Percentiles rank a stretch among this genome's conserved stretches.
Evolutionary conservation across 441 rosid genomes (phyloP).

Genomic region (Mallotus repandus): DNA sequence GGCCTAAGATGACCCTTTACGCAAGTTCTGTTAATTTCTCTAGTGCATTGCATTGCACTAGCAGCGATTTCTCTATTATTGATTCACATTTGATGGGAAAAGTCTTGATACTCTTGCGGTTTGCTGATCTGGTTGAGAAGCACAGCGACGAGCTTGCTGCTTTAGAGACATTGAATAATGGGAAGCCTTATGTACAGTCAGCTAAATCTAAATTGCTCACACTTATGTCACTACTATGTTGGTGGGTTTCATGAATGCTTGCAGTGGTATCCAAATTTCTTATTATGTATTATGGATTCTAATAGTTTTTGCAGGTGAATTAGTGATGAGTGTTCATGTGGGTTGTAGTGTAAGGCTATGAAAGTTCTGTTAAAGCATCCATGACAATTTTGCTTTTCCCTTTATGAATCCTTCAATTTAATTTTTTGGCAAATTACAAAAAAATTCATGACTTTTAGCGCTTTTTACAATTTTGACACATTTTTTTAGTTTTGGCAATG

Average conservation of each 20-base stretch:
- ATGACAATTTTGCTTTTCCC: too few relatives aligned
- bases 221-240: conserved; percentile 75
- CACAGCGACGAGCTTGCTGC: conserved; percentile 74
- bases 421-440: too few relatives aligned
- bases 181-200: conserved; percentile 77
- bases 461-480: too few relatives aligned
- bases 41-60: not conserved
- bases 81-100: conserved; percentile 31
- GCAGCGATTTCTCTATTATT: not conserved
- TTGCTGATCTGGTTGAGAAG: conserved; percentile 83
- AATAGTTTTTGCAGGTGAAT: not conserved
- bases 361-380: too few relatives aligned
- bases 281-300: not conserved
- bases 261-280: not conserved
- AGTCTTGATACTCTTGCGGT: conserved; percentile 65
- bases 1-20: conserved; percentile 71
- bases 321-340: too few relatives aligned
- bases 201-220: conserved; percentile 55
- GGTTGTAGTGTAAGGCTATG: too few relatives aligned
- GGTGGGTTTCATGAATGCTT: conserved; percentile 38
- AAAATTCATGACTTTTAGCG: too few relatives aligned
- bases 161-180: conserved; percentile 82
- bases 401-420: too few relatives aligned
- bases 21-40: conserved; percentile 24
- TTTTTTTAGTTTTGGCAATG: too few relatives aligned